phyloP scores from a whole-genome alignment of 2,329 filamentous ascomycete genomes.

The Pseudogymnoascus sp. region DNA sequence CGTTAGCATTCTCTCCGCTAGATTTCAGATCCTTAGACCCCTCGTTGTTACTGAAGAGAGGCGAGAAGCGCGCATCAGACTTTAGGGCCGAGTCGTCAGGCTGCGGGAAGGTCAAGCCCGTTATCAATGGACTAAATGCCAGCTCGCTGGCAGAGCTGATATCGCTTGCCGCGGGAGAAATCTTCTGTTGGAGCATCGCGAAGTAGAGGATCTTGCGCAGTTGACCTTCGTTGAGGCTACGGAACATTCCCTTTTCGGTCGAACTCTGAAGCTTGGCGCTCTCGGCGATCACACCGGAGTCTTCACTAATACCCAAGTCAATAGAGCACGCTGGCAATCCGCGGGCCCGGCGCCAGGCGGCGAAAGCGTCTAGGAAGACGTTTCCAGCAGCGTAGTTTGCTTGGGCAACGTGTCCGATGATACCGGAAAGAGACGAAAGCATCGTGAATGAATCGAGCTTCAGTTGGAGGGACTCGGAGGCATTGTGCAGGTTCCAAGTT shows the following conservation, averaged over 20 bases:
- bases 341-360: background rate
- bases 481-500: slow-evolving; percentile 13
- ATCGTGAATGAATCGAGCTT: slow-evolving; percentile 13
- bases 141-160: background rate
- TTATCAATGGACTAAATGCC: slow-evolving; percentile 3
- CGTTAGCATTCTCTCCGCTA: background rate
- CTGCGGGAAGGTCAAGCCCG: background rate
- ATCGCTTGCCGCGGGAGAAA: slow-evolving; percentile 14
- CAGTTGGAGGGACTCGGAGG: background rate
- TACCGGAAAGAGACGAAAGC: background rate
- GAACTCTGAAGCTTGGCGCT: slow-evolving; percentile 11
- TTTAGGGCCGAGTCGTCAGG: slow-evolving; percentile 16
- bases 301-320: slow-evolving; percentile 15
- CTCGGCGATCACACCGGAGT: slow-evolving; percentile 12
- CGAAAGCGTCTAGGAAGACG: slow-evolving; percentile 12
- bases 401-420: slow-evolving; percentile 9
- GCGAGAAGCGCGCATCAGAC: background rate
- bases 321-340: slow-evolving; percentile 16
- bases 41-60: background rate
- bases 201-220: slow-evolving; percentile 20
- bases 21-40: background rate
- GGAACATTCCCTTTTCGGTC: slow-evolving; percentile 11
- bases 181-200: slow-evolving; percentile 38
- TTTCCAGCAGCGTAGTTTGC: slow-evolving; percentile 14
- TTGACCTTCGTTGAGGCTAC: slow-evolving; percentile 18